Evolutionary conservation across 1,139 yeast species (phyloP), one percentile per base, ranked within the genome.

Genomic region (Suhomyces yuchorum): DNA sequence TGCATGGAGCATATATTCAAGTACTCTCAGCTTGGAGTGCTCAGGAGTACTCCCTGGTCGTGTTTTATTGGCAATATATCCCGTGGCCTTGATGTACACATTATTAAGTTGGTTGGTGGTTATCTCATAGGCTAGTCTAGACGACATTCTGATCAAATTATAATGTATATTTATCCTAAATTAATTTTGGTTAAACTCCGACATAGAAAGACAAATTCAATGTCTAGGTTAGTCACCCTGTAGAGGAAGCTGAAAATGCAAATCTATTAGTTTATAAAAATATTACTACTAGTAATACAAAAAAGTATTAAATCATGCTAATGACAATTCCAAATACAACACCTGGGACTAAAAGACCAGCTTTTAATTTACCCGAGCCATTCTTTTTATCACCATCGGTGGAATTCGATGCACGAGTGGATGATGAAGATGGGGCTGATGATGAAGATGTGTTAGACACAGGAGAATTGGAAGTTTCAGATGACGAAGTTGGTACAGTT

Each of bases 51-150:
- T 80, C 30, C 85, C 84, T 9, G 85, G 87, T 15, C 73, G 95
- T 52, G 82, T 87, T 2, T 73, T 85, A 40, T 70, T 89, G 53
- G 95, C 96, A 14, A 76, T 86, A 11, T 88, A 85, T 59, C 96
- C 96, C 0, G 84, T 89, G n/a, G 85, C 82, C 2, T 73, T 89
- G 51, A 83, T 87, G 62, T 89, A 85, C 62, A 79, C 85, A 2
- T 79, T 86, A 3, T 73, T 88, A 49, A 84, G 91, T 24, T 88
- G 96, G 96, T 70, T 88, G 42, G 85, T 86, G 53, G 86, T 88
- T 15, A 84, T 87, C 46, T 82, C 89, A 20, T 85, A 15, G 11
- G n/a, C n/a, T n/a, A n/a, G n/a, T n/a, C n/a, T n/a, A n/a, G n/a
- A n/a, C n/a, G n/a, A n/a, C n/a, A n/a, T n/a, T n/a, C n/a, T n/a